A percentile compares a stretch with the other conserved stretches of the same genome.
These are phyloP conservation scores for Leccinum imitatum DNA, from an alignment of 768 basidiomycete genomes.

Conservation along the genomic window DNA sequence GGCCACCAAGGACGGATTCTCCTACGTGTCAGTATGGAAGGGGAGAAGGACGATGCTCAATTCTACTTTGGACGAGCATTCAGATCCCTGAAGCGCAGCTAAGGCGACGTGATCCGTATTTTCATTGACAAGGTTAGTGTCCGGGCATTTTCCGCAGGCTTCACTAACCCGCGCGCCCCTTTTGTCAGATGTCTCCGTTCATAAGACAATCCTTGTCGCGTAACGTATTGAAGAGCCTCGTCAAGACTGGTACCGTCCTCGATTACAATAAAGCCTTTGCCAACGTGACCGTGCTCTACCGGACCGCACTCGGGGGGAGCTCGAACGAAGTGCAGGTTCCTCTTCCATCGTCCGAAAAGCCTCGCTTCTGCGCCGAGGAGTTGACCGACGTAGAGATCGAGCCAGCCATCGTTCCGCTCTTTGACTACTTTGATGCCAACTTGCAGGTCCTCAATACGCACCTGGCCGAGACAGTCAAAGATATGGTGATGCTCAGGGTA, in stretches of 20 bases:
- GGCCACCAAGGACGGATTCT: slow-evolving; percentile 70
- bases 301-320: slow-evolving; percentile 68
- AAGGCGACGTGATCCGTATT: slow-evolving; percentile 92
- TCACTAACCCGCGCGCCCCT: neutral
- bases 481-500: slow-evolving; percentile 87
- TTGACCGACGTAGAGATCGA: slow-evolving; percentile 94
- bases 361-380: slow-evolving; percentile 74
- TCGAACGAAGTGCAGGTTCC: slow-evolving; percentile 76
- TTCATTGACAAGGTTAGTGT: slow-evolving; percentile 90
- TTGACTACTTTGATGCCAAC: slow-evolving; percentile 96
- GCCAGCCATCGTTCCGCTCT: slow-evolving; percentile 83
- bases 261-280: slow-evolving; percentile 92
- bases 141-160: neutral
- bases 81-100: slow-evolving; percentile 87
- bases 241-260: slow-evolving; percentile 60
- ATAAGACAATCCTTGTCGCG: slow-evolving; percentile 85
- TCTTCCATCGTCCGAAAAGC: slow-evolving; percentile 70
- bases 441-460: slow-evolving; percentile 88
- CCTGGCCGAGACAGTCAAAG: slow-evolving; percentile 79
- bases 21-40: slow-evolving; percentile 94
- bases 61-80: slow-evolving; percentile 98
- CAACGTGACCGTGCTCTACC: slow-evolving; percentile 77
- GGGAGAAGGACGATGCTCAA: slow-evolving; percentile 96
- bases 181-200: slow-evolving; percentile 84
- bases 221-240: slow-evolving; percentile 68